These are phyloP conservation scores for Solanum appendiculatum DNA, from an alignment of 257 asterid genomes.

Conservation along the genomic window DNA sequence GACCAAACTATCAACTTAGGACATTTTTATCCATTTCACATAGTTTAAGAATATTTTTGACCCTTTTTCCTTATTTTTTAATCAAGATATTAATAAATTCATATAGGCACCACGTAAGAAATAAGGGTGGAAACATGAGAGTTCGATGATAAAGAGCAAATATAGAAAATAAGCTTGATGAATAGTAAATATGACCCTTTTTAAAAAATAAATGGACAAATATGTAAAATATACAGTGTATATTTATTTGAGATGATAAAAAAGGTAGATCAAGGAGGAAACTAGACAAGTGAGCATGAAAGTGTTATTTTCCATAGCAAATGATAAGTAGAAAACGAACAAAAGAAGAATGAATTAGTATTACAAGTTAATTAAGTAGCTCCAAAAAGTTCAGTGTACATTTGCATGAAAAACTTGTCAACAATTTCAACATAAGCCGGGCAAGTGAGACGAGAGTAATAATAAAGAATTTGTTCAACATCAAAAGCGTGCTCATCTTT, in stretches of 20 bases:
- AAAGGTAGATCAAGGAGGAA: not conserved
- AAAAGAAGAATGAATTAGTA: not conserved
- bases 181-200: not conserved
- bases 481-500: slow-evolving; percentile 23
- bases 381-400: slow-evolving; percentile 22
- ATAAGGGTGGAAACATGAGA: not conserved
- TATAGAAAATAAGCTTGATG: not conserved
- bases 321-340: not conserved
- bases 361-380: not conserved
- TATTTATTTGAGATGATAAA: not conserved
- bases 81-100: not conserved
- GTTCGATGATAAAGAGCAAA: not conserved
- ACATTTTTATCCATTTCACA: too few relatives aligned
- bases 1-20: not conserved
- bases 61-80: too few relatives aligned
- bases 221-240: not conserved
- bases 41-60: too few relatives aligned
- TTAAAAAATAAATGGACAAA: not conserved
- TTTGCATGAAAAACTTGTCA: slow-evolving; percentile 39
- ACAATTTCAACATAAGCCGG: slow-evolving; percentile 46
- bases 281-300: not conserved
- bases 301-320: not conserved
- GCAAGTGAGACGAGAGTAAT: slow-evolving; percentile 29
- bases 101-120: too few relatives aligned
- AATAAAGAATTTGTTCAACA: slow-evolving; percentile 22